Evolutionary conservation across 1,284 basidiomycete genomes (phyloP).

Genomic region (Ustilago trichophora): DNA sequence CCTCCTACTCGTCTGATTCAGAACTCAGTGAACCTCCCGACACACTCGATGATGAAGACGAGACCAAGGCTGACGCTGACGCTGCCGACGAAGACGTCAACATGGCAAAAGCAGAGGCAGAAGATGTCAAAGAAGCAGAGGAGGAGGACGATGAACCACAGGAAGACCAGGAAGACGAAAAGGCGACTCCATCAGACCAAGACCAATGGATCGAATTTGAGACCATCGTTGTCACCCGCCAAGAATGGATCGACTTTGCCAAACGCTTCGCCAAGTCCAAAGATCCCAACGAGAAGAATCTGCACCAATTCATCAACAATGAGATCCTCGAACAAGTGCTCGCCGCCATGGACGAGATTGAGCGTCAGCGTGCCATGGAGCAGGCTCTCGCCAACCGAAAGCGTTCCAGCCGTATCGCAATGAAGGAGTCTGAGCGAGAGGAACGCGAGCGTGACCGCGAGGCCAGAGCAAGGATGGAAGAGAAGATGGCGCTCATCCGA

Average conservation of each 20-base stretch:
- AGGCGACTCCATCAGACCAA: constrained; percentile 44
- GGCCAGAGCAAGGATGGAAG: constrained; percentile 67
- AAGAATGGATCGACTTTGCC: constrained; percentile 75
- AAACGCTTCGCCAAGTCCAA: constrained; percentile 78
- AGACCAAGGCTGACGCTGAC: no score
- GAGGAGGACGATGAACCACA: constrained; percentile 17
- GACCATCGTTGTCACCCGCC: constrained; percentile 77
- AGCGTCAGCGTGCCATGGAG: constrained; percentile 72
- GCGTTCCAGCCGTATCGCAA: constrained; percentile 81
- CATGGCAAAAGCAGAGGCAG: constrained; percentile 32
- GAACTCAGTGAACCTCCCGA: constrained; percentile 61
- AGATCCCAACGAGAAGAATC: constrained; percentile 79
- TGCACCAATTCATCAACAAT: constrained; percentile 76
- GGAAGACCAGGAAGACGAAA: constrained; percentile 58
- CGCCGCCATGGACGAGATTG: constrained; percentile 68
- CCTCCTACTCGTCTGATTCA: constrained; percentile 43
- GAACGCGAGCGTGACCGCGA: constrained; percentile 68
- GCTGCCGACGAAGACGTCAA: constrained; percentile 5
- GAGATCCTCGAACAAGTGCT: constrained; percentile 75
- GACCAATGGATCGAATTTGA: constrained; percentile 65
- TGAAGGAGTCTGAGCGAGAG: constrained; percentile 72
- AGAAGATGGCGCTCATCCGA: constrained; percentile 68
- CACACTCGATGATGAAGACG: constrained; percentile 12
- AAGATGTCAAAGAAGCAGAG: constrained; percentile 53
- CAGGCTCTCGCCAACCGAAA: constrained; percentile 78